phyloP scores from a whole-genome alignment of 768 basidiomycete genomes.

The Chalciporus pseudorubinellus region DNA sequence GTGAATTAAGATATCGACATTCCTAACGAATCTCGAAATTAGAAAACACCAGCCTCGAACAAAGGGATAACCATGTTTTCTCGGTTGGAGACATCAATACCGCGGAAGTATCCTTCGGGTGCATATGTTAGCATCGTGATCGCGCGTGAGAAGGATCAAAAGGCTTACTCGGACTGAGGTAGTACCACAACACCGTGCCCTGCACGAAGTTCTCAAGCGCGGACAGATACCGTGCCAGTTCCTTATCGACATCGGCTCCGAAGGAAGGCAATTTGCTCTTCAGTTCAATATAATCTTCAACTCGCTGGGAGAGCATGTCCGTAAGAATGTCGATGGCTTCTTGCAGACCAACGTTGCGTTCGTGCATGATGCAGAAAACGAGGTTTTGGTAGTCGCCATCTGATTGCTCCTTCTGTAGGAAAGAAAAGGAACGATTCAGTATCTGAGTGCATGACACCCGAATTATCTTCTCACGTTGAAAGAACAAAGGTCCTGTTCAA shows the following conservation, averaged over 20 bases:
- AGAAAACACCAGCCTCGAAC: constrained; percentile 28
- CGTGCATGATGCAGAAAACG: constrained; percentile 40
- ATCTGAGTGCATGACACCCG: constrained; percentile 1
- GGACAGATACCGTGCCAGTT: constrained; percentile 32
- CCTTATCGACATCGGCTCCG: constrained; percentile 33
- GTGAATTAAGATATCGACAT: neutral
- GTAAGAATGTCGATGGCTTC: constrained; percentile 36
- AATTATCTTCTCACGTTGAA: constrained; percentile 30
- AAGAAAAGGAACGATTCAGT: constrained; percentile 7
- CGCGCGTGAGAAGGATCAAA: constrained; percentile 1
- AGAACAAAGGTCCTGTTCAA: constrained; percentile 26
- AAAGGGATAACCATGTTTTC: constrained; percentile 29
- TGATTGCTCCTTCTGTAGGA: constrained; percentile 36
- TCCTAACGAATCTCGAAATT: constrained; percentile 1
- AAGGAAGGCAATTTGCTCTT: constrained; percentile 36
- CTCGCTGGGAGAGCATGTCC: constrained; percentile 36
- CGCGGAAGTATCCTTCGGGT: constrained; percentile 33
- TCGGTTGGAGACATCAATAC: constrained; percentile 32
- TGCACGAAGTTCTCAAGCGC: constrained; percentile 40
- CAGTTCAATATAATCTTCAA: constrained; percentile 32
- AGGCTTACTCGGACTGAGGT: constrained; percentile 37
- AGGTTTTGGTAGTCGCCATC: constrained; percentile 42
- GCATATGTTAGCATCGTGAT: constrained; percentile 10
- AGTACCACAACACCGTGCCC: constrained; percentile 41
- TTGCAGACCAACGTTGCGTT: constrained; percentile 33